Evolutionary conservation across 768 basidiomycete species (phyloP), one percentile per base, ranked within the genome.

Genomic region (Xerocomus brunneocitrinus): DNA sequence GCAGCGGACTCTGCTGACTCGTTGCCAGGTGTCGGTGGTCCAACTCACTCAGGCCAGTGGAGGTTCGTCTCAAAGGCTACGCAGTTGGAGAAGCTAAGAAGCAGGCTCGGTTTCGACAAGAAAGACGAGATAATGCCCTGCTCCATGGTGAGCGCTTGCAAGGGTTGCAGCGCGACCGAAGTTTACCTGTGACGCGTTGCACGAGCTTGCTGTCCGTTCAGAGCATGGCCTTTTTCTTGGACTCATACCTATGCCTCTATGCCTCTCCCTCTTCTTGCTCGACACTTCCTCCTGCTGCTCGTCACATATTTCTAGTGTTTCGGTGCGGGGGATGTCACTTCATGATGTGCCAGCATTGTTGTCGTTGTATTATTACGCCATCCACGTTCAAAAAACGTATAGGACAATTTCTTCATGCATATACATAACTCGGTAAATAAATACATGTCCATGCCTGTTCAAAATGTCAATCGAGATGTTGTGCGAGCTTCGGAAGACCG

Each of bases 21-120:
- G 36, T 49, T 47, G 31, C 47, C 56, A 32, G 28, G 47, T 51
- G 55, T 49, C 46, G 50, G 44, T 42, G 38, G 34, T 54, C 44
- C 55, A 39, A 59, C 41, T 45, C 39, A 39, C 58, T 43, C 54
- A 44, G 56, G 50, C 43, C 57, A 62, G 61, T 71, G 56, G 69
- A 70, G 52, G 53, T 87, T 75, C 63, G 83, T 87, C 44, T 76
- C 83, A 27, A 84, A 79, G 64, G 78, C 84, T 61, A 78, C 73
- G 58, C 89, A 91, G 67, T 67, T 91, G 60, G 79, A 80, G 64
- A 82, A 79, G 69, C 69, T 91, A 60, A 76, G 74, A 65, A 62
- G 67, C 31, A 79, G 83, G 58, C 69, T 91, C 64, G 73, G 78
- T 60, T 63, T 69, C 32, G 74, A 76, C 53, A 56, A 46, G 53